Conservation (phyloP, 2,329 filamentous ascomycete genomes). For the Fusarium burgessii region DNA sequence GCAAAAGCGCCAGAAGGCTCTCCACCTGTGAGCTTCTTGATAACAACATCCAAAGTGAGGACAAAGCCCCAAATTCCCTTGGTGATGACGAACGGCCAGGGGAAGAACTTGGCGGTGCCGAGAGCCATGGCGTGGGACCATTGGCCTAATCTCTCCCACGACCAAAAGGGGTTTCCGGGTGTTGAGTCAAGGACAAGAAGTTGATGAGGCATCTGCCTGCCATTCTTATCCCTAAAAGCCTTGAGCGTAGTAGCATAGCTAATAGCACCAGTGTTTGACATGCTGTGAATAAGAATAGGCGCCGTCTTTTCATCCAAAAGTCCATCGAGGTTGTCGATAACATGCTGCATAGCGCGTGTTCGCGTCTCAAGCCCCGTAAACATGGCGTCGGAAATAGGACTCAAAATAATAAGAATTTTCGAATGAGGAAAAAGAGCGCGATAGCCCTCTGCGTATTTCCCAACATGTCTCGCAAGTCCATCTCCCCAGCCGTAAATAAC, state of each 20-base stretch:
- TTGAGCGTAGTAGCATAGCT: constrained; percentile 63
- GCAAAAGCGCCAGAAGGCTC: constrained; percentile 58
- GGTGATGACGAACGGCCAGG: constrained; percentile 62
- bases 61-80: constrained; percentile 61
- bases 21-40: constrained; percentile 53
- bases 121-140: constrained; percentile 67
- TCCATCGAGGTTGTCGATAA: constrained; percentile 52
- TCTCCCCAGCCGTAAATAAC: constrained; percentile 71
- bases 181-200: constrained; percentile 66
- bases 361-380: constrained; percentile 58
- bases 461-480: constrained; percentile 64
- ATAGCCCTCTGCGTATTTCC: constrained; percentile 67
- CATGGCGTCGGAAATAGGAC: constrained; percentile 61
- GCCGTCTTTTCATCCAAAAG: constrained; percentile 41
- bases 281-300: constrained; percentile 62
- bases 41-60: constrained; percentile 53
- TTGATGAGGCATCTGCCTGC: constrained; percentile 58
- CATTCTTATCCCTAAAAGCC: constrained; percentile 56
- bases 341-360: constrained; percentile 58
- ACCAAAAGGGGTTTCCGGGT: constrained; percentile 60
- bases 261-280: constrained; percentile 70
- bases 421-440: constrained; percentile 62
- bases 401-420: constrained; percentile 64
- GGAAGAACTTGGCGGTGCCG: constrained; percentile 60
- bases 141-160: constrained; percentile 56